Conservation (phyloP, 108 stramenopile genomes). For the Chaetoceros muelleri region DNA sequence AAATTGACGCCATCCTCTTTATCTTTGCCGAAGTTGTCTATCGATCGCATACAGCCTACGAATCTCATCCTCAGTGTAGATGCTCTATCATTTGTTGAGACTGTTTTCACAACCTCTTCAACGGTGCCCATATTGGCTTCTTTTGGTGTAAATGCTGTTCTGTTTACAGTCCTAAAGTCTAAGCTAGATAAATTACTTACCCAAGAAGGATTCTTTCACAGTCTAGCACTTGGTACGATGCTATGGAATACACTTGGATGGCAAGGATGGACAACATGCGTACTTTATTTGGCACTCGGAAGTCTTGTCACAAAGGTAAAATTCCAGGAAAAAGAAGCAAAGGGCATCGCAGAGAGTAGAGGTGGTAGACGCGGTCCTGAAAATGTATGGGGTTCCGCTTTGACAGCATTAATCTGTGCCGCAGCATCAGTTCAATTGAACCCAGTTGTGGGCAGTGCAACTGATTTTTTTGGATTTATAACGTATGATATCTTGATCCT, state of each 20-base stretch:
- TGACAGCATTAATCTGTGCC: slow-evolving; percentile 64
- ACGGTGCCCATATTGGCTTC: slow-evolving; percentile 2
- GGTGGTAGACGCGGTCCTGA: slow-evolving; percentile 91
- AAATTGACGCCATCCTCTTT: too few species aligned
- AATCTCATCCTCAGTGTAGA: neutral
- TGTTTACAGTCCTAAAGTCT: slow-evolving; percentile 35
- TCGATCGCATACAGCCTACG: too few species aligned
- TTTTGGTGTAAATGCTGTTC: slow-evolving; percentile 43
- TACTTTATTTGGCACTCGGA: slow-evolving; percentile 75
- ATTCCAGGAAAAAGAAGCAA: slow-evolving; percentile 75
- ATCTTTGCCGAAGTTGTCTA: too few species aligned
- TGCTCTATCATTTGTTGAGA: neutral
- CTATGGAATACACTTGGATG: slow-evolving; percentile 80
- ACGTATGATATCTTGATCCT: slow-evolving; percentile 47
- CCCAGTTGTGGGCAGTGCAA: neutral
- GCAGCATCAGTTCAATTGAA: slow-evolving; percentile 30
- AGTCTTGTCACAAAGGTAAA: slow-evolving; percentile 80
- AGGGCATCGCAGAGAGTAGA: slow-evolving; percentile 89
- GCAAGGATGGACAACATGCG: slow-evolving; percentile 83
- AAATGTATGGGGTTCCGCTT: slow-evolving; percentile 93
- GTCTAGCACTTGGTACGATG: slow-evolving; percentile 61
- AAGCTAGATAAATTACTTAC: slow-evolving; percentile 77
- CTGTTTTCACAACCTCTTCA: neutral
- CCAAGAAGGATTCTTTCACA: slow-evolving; percentile 53
- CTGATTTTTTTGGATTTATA: slow-evolving; percentile 37